Evolutionary conservation across 2,329 filamentous ascomycete species (phyloP), one percentile per base, ranked within the genome.

Genomic region (Paradendryphiella salina): DNA sequence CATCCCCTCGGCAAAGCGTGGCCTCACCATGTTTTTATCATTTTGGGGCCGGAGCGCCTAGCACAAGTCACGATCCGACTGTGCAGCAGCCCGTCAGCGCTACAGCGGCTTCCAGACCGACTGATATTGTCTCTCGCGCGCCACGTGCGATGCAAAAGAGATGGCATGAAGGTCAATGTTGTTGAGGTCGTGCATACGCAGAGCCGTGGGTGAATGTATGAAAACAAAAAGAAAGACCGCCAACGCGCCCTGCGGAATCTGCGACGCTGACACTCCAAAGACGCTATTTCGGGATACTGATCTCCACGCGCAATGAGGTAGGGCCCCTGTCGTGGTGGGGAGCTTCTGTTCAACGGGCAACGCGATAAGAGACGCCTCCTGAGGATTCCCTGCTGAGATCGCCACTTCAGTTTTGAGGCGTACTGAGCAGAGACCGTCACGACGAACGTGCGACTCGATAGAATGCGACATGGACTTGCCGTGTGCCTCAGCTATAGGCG

Each of bases 161-260:
- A 48, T 39, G 35, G 32, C 37, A 38, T 18, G 41, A 4, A 15
- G 23, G 17, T 34, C 46, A 32, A 32, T 39, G 46, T 43, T 49
- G 45, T 50, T 44, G 34, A 36, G 40, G 38, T 37, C 20, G 40
- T 39, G 33, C 37, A 52, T 44, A 9, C 41, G 15, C 35, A 44
- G 50, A 38, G 35, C 23, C 23, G 23, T 9, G 54, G 52, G 15
- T 26, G 43, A 29, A 46, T 50, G 46, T 40, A 50, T 42, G 52
- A 50, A 52, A 54, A 40, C 47, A 47, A 54, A 52, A 51, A 52
- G 50, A 35, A 36, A 42, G 40, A 29, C 10, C 13, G 46, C 56
- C 44, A 46, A 51, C 47, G 37, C 44, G 34, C 61, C 52, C 47
- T 61, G 54, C 54, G 56, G 42, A 43, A 33, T 57, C 57, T 63